These are phyloP conservation scores for Ogataea saltuana DNA, from an alignment of 805 yeast genomes.

Conservation along the genomic window DNA sequence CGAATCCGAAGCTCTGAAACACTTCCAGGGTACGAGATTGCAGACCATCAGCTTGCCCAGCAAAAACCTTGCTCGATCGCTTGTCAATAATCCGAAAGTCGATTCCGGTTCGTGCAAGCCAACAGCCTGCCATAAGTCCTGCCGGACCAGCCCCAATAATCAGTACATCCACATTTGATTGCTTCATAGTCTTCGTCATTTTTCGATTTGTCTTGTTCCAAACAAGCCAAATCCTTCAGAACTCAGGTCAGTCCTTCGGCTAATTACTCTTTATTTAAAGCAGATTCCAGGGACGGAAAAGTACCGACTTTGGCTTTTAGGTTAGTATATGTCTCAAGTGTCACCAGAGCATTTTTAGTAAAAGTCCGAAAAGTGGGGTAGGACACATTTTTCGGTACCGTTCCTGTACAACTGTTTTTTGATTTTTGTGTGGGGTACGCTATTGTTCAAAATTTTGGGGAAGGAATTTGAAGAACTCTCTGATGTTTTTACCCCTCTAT, in stretches of 20 bases:
- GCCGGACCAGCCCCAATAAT: slow-evolving; percentile 42
- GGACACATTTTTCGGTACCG: too few relatives aligned
- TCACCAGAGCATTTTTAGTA: background rate
- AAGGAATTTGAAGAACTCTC: background rate
- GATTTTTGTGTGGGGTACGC: too few relatives aligned
- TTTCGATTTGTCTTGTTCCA: background rate
- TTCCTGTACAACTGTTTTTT: too few relatives aligned
- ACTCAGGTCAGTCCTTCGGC: background rate
- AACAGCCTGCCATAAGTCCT: slow-evolving; percentile 37
- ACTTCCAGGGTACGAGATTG: slow-evolving; percentile 36
- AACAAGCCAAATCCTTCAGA: background rate
- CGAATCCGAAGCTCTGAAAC: slow-evolving; percentile 29
- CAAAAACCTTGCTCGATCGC: slow-evolving; percentile 29
- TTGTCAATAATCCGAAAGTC: slow-evolving; percentile 35
- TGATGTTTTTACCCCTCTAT: background rate
- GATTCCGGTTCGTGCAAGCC: slow-evolving; percentile 34
- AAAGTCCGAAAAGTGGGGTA: background rate
- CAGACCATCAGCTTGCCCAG: slow-evolving; percentile 40
- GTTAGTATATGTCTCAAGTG: too few relatives aligned
- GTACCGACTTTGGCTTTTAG: too few relatives aligned
- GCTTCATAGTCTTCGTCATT: slow-evolving; percentile 10
- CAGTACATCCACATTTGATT: slow-evolving; percentile 32
- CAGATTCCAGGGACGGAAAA: background rate
- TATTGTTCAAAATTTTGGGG: background rate
- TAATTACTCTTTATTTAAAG: background rate